phyloP scores from a whole-genome alignment of 306 rosid genomes.

The Argentina anserina region DNA sequence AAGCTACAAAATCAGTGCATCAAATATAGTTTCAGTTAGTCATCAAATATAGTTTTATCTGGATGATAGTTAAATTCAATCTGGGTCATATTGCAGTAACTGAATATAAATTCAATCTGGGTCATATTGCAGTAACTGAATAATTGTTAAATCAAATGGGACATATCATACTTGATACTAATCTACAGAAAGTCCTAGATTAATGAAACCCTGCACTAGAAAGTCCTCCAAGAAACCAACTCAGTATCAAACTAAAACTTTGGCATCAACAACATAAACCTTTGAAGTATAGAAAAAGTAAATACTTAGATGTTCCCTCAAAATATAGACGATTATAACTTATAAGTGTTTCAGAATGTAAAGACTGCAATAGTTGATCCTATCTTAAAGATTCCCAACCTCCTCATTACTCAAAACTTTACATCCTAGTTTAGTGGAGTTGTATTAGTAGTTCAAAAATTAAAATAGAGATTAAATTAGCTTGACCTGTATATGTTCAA shows the following conservation, averaged over 20 bases:
- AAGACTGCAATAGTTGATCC: neutral
- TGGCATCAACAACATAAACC: neutral
- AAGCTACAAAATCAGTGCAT: slow-evolving; percentile 48
- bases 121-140: neutral
- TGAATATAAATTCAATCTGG: neutral
- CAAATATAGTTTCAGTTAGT: slow-evolving; percentile 11
- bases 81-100: neutral
- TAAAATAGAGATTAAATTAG: neutral
- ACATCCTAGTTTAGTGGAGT: neutral
- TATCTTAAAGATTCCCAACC: neutral
- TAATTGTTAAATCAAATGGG: neutral
- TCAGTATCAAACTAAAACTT: neutral
- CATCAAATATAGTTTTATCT: slow-evolving; percentile 10
- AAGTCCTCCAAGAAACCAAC: neutral
- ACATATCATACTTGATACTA: neutral
- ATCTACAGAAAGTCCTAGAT: neutral
- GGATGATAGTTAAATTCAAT: neutral
- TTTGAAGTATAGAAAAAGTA: neutral
- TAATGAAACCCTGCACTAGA: neutral
- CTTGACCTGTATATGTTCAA: neutral
- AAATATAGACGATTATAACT: neutral
- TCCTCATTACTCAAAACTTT: neutral
- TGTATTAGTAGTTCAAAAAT: neutral
- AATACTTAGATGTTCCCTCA: neutral
- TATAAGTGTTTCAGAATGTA: neutral